Evolutionary conservation across 1,139 yeast species (phyloP).

Genomic region (Debaryomyces singareniensis): DNA sequence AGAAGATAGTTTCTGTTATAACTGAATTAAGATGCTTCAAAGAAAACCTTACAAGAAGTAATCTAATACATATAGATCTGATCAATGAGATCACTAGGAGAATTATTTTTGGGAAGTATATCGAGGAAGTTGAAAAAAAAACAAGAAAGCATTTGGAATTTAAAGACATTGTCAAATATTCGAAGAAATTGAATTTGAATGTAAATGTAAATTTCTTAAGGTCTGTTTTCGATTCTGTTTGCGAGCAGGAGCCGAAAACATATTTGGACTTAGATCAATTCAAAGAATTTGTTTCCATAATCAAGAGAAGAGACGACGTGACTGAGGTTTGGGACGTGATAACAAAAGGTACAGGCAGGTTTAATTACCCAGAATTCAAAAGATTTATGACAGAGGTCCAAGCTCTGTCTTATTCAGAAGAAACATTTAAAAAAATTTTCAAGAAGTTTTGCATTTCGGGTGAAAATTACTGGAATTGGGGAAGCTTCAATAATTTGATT

Average conservation of each 20-base stretch:
- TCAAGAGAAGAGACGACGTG: constrained; percentile 32
- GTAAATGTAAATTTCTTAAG: constrained; percentile 26
- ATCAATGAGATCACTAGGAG: constrained; percentile 20
- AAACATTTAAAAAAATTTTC: constrained; percentile 31
- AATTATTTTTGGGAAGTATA: constrained; percentile 15
- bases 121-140: constrained; percentile 14
- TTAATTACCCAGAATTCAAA: constrained; percentile 40
- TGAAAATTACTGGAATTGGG: constrained; percentile 32
- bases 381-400: constrained; percentile 48
- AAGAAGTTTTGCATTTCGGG: constrained; percentile 32
- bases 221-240: constrained; percentile 40
- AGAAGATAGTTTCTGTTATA: constrained; percentile 48
- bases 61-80: constrained; percentile 24
- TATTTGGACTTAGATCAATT: constrained; percentile 62
- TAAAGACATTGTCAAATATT: constrained; percentile 60
- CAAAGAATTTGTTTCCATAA: constrained; percentile 55
- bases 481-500: constrained; percentile 47
- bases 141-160: constrained; percentile 43
- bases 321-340: constrained; percentile 18
- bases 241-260: constrained; percentile 10
- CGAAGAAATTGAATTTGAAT: constrained; percentile 65
- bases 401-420: constrained; percentile 31
- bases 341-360: constrained; percentile 23
- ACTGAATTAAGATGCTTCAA: constrained; percentile 44
- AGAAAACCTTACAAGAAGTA: constrained; percentile 26